Base-by-base conservation (phyloP, 2,329 filamentous ascomycete species). In the Passalora sequoiae region DNA sequence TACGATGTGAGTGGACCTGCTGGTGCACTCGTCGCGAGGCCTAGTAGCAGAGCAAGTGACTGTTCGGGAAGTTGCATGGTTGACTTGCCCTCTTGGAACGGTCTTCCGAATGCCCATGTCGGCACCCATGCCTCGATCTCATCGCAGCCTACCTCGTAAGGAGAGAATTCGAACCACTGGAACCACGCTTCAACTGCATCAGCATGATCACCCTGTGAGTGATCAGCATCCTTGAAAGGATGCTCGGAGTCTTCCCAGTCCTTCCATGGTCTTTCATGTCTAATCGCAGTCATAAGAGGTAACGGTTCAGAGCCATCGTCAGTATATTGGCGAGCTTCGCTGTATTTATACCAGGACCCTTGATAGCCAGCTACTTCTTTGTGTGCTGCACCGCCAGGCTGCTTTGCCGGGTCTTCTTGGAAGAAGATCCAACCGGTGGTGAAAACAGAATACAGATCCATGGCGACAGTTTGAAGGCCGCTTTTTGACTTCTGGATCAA, bases 91-190 rank as follows among this genome's bases (percentile, higher is more conserved):
- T 59, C 44, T 4, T 59, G 46, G 47, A 64, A 65, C 1, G 60
- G 61, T 13, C 62, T 45, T 15, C 62, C 61, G 38, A 66, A 64
- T 2, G 53, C 63, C 61, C 62, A 66, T 5, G 60, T 64, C 7
- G 63, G 62, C 6, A 60, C 58, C 56, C 59, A 64, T 4, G 60
- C 58, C 45, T 57, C 51, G n/a, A 65, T 55, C 42, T 64, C 62
- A 29, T 65, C 63, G 42, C 62, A 64, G 20, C 61, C 60, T 24
- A 65, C 49, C 46, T 65, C 61, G 44, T 63, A 62, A 1, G 63
- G 62, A 4, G 58, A 60, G 40, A 62, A 53, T 44, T 63, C 60
- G 43, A 59, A 63, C 59, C 62, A 66, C 37, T 64, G 63, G 46
- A 63, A 66, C 61, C 62, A 64, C 24, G 57, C 54, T 52, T 66